Percentiles rank a stretch among this genome's conserved stretches.
phyloP scores from a whole-genome alignment of 2,329 filamentous ascomycete species.

The Beauveria sp. region DNA sequence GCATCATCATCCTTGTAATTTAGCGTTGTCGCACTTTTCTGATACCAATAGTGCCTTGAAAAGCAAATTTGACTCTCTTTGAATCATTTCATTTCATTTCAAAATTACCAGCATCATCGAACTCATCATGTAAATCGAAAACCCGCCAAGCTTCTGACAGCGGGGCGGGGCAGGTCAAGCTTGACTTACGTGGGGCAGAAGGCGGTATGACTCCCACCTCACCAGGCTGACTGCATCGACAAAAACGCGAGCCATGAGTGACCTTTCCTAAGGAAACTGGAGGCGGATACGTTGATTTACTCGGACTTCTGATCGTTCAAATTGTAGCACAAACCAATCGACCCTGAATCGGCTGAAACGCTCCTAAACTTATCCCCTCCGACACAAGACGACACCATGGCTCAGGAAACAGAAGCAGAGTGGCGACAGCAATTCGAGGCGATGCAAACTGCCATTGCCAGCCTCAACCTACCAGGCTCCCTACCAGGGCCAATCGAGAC shows the following conservation, averaged over 20 bases:
- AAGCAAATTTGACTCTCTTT: not conserved
- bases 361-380: not conserved
- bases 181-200: conserved; percentile 3
- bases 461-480: conserved; percentile 47
- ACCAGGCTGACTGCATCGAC: not conserved
- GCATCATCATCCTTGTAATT: conserved; percentile 1
- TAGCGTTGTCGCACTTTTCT: not conserved
- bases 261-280: not conserved
- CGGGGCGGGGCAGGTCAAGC: not conserved
- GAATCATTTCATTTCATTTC: not conserved
- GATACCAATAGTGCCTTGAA: conserved; percentile 4
- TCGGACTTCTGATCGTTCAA: not conserved
- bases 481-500: conserved; percentile 34
- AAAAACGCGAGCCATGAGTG: not conserved
- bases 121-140: not conserved
- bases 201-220: conserved; percentile 6
- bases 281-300: not conserved
- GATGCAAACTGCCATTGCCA: conserved; percentile 79
- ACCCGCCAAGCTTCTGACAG: not conserved
- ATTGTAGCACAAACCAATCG: not conserved
- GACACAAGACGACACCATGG: not conserved
- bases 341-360: not conserved
- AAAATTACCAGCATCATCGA: not conserved
- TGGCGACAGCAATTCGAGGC: conserved; percentile 81
- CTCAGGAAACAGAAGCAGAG: conserved; percentile 42